phyloP scores from a whole-genome alignment of 2,329 filamentous ascomycete species.

The Xenosphaeropsis pyriputrescens region DNA sequence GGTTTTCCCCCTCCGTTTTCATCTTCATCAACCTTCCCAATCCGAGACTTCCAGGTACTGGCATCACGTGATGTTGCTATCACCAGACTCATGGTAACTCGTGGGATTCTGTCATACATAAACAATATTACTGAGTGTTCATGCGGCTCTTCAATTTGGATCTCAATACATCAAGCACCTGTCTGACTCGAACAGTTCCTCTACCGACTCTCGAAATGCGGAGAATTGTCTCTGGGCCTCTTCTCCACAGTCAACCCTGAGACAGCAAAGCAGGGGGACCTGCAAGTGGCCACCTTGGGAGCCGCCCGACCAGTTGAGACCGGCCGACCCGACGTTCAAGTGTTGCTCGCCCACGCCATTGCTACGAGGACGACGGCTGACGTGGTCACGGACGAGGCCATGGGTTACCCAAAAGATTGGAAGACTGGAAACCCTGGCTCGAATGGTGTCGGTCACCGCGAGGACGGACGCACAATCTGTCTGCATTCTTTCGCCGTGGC shows the following conservation, averaged over 20 bases:
- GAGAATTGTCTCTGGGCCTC: constrained; percentile 65
- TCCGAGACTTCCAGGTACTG: no score
- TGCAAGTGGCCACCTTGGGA: constrained; percentile 35
- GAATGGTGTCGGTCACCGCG: constrained; percentile 50
- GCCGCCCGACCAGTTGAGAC: constrained; percentile 43
- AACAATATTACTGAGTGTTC: no score
- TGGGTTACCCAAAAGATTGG: constrained; percentile 61
- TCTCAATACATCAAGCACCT: background rate
- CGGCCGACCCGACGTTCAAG: constrained; percentile 35
- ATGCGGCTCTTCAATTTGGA: no score
- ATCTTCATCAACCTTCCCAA: no score
- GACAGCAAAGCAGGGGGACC: constrained; percentile 19
- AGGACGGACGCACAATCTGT: constrained; percentile 59
- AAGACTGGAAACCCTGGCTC: constrained; percentile 27
- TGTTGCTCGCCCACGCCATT: constrained; percentile 66
- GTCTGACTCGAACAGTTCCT: constrained; percentile 36
- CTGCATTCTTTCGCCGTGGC: constrained; percentile 73
- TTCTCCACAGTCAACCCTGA: constrained; percentile 50
- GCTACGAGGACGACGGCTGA: constrained; percentile 52
- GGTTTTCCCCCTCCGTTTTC: background rate
- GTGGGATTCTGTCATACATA: no score
- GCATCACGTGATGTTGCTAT: no score
- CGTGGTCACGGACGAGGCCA: constrained; percentile 59
- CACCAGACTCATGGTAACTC: no score
- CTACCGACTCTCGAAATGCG: constrained; percentile 62